These are phyloP conservation scores for Fomitopsis betulina DNA, from an alignment of 1,284 basidiomycete species.

Conservation along the genomic window DNA sequence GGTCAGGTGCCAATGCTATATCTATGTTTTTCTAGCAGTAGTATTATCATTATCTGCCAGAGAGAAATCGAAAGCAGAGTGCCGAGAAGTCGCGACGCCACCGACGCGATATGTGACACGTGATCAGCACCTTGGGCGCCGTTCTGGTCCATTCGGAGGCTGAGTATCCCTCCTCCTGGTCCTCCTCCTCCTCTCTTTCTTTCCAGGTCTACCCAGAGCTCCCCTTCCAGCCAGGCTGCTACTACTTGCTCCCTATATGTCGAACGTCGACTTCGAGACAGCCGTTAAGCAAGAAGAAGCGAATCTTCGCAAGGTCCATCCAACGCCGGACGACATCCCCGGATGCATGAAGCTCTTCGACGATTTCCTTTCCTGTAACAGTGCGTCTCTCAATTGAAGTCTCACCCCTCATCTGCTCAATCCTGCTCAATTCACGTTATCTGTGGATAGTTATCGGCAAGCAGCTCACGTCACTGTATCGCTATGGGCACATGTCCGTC, in stretches of 20 bases:
- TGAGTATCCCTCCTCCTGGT: too few relatives aligned
- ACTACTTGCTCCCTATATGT: neutral
- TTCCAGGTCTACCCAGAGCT: too few relatives aligned
- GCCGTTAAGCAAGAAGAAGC: slow-evolving; percentile 59
- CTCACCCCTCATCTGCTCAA: neutral
- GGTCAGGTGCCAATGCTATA: too few relatives aligned
- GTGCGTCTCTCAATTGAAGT: slow-evolving; percentile 30
- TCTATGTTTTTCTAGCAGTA: too few relatives aligned
- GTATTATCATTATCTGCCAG: too few relatives aligned
- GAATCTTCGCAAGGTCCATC: slow-evolving; percentile 59
- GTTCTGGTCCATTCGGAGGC: too few relatives aligned
- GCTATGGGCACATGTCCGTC: slow-evolving; percentile 75
- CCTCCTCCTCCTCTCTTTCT: too few relatives aligned
- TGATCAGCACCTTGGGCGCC: too few relatives aligned
- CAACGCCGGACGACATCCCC: slow-evolving; percentile 76
- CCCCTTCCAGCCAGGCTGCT: too few relatives aligned
- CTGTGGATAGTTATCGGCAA: slow-evolving; percentile 61
- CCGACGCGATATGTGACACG: too few relatives aligned
- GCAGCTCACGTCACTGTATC: slow-evolving; percentile 84
- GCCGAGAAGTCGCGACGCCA: too few relatives aligned
- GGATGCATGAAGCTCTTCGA: slow-evolving; percentile 78
- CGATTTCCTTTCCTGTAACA: slow-evolving; percentile 74
- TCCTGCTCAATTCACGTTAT: neutral
- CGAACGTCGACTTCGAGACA: slow-evolving; percentile 7
- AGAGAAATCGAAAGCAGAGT: too few relatives aligned